phyloP scores from a whole-genome alignment of 2,329 filamentous ascomycete genomes.

The Exophiala lecanii-corni region DNA sequence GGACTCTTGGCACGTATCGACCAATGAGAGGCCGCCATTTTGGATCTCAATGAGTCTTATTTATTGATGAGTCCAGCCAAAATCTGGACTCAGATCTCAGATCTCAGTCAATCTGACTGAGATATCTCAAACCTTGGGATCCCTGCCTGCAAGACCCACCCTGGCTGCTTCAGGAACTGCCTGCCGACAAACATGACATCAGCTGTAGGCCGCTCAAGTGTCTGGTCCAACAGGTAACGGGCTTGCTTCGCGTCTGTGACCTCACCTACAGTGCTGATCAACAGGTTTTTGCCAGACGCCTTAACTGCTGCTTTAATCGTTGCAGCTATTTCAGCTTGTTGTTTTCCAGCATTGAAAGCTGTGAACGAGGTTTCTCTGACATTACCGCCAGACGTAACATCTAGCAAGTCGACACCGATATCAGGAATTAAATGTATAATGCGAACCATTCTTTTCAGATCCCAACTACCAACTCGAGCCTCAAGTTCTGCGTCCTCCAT shows the following conservation, averaged over 20 bases:
- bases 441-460: constrained; percentile 53
- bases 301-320: background rate
- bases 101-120: too few species aligned
- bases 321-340: background rate
- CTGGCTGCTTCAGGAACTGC: constrained; percentile 38
- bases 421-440: constrained; percentile 64
- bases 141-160: constrained; percentile 49
- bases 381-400: background rate
- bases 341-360: background rate
- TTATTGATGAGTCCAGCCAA: constrained; percentile 46
- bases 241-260: background rate
- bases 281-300: background rate
- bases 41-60: too few species aligned
- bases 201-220: too few species aligned
- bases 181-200: background rate
- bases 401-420: constrained; percentile 46
- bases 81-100: constrained; percentile 42
- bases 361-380: background rate
- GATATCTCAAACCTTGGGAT: too few species aligned
- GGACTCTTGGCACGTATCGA: too few species aligned
- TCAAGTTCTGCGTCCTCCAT: constrained; percentile 45
- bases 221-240: background rate
- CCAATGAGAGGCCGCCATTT: too few species aligned
- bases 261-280: background rate
- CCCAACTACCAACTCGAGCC: constrained; percentile 51